phyloP scores from a whole-genome alignment of 441 rosid genomes.

The Daphne laureola region DNA sequence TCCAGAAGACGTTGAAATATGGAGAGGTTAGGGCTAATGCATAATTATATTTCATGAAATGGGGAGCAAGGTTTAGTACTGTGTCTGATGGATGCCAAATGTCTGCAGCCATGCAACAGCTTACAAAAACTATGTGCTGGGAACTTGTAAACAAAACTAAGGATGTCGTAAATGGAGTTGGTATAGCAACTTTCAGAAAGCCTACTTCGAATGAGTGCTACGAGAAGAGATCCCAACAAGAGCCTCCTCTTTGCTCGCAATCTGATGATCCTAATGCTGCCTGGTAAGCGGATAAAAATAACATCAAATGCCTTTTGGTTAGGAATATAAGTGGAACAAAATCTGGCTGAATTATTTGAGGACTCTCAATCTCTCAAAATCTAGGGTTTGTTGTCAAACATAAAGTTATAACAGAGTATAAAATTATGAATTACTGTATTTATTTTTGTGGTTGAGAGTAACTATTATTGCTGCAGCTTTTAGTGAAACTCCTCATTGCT shows the following conservation, averaged over 20 bases:
- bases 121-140: slow-evolving; percentile 76
- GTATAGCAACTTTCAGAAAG: slow-evolving; percentile 65
- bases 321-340: too few relatives aligned
- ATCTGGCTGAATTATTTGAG: too few relatives aligned
- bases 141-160: slow-evolving; percentile 46
- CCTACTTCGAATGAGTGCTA: slow-evolving; percentile 72
- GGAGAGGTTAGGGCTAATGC: slow-evolving; percentile 32
- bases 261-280: slow-evolving; percentile 90
- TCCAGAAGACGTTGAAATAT: slow-evolving; percentile 43
- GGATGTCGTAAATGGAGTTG: slow-evolving; percentile 62
- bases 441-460: too few relatives aligned
- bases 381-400: too few relatives aligned
- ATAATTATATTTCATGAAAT: background rate
- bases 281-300: slow-evolving; percentile 28
- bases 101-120: slow-evolving; percentile 62
- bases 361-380: too few relatives aligned
- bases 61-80: slow-evolving; percentile 4
- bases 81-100: slow-evolving; percentile 12
- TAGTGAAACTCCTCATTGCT: background rate
- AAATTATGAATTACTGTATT: too few relatives aligned
- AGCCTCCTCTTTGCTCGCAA: slow-evolving; percentile 57
- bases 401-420: too few relatives aligned
- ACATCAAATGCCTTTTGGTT: slow-evolving; percentile 5
- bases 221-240: slow-evolving; percentile 42
- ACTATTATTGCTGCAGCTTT: too few relatives aligned